phyloP scores from a whole-genome alignment of 352 stramenopile genomes.

The Pythium angustatum region DNA sequence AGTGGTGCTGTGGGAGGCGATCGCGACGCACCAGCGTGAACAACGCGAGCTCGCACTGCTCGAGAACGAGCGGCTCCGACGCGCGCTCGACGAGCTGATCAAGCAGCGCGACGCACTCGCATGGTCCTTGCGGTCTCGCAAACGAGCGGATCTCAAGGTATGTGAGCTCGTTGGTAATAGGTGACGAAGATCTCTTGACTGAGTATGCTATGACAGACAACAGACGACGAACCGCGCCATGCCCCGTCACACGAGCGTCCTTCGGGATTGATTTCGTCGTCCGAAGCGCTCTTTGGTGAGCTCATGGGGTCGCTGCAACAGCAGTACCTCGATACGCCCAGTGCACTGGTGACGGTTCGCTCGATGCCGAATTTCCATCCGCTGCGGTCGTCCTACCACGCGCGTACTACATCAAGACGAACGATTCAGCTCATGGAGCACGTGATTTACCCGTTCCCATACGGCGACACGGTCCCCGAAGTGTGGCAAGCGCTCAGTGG shows the following conservation, averaged over 20 bases:
- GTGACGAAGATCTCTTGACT: too few species aligned
- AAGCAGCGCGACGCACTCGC: conserved; percentile 12
- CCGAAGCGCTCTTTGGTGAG: not conserved
- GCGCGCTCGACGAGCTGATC: conserved; percentile 47
- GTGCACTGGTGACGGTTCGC: not conserved
- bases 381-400: conserved; percentile 4
- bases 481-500: conserved; percentile 9
- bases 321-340: not conserved
- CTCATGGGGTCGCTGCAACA: not conserved
- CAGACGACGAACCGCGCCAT: too few species aligned
- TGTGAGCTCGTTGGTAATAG: too few species aligned
- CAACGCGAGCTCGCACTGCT: conserved; percentile 26
- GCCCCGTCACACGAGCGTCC: not conserved
- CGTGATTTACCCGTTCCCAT: conserved; percentile 7
- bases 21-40: not conserved
- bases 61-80: conserved; percentile 48
- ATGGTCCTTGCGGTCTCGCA: not conserved
- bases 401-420: not conserved
- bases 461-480: not conserved
- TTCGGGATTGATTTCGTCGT: not conserved
- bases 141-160: not conserved
- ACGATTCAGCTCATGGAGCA: not conserved
- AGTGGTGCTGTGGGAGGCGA: not conserved
- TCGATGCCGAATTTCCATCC: not conserved
- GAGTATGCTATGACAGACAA: not conserved